Evolutionary conservation across 495 filamentous ascomycete species (phyloP).

Genomic region (Penicillium mononematosum): DNA sequence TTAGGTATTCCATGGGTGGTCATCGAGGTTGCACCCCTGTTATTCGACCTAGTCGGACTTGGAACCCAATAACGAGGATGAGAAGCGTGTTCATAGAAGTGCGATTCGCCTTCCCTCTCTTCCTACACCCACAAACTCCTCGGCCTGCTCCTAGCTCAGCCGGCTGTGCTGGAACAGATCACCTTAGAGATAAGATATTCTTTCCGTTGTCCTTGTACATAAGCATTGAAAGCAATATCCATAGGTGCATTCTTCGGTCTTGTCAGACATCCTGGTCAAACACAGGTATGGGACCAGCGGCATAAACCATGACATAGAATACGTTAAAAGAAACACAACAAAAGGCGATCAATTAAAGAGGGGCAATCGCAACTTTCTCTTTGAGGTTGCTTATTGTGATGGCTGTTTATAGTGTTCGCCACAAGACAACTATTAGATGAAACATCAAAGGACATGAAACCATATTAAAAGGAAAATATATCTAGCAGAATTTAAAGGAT

Average conservation of each 20-base stretch:
- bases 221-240: conserved; percentile 21
- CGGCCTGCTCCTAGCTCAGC: conserved; percentile 18
- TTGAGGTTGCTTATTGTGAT: not conserved
- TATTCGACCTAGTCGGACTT: conserved; percentile 33
- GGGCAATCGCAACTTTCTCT: not conserved
- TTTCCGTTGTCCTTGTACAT: conserved; percentile 25
- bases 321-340: not conserved
- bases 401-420: not conserved
- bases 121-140: not conserved
- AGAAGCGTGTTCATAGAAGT: not conserved
- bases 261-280: not conserved
- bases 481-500: not conserved
- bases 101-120: not conserved
- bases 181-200: conserved; percentile 7
- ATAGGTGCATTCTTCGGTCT: conserved; percentile 9
- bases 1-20: conserved; percentile 37
- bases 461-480: not conserved
- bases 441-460: not conserved
- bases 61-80: conserved; percentile 28
- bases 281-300: not conserved
- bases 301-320: not conserved
- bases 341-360: not conserved
- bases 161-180: conserved; percentile 19
- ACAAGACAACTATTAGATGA: not conserved
- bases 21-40: conserved; percentile 32